Conservation (phyloP, 2,329 filamentous ascomycete genomes). For the Dactylonectria estremocensis region DNA sequence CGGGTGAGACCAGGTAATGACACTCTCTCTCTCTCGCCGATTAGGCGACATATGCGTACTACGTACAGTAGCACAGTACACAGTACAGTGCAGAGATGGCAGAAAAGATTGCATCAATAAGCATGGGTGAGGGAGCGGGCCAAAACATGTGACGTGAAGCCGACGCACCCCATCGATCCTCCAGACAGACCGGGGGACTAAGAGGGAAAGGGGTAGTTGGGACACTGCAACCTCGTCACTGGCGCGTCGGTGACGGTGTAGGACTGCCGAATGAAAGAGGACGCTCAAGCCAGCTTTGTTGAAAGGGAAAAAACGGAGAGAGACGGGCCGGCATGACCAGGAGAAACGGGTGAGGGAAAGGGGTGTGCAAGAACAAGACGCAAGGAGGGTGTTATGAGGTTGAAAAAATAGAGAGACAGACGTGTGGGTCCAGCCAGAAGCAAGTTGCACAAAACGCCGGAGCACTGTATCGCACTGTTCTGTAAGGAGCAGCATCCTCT, state of each 20-base stretch:
- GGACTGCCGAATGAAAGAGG: neutral
- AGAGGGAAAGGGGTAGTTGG: neutral
- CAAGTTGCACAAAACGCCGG: no score
- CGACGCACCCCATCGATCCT: slow-evolving; percentile 38
- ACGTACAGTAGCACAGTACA: neutral
- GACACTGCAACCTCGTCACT: slow-evolving; percentile 9
- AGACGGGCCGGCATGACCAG: neutral
- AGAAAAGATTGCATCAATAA: neutral
- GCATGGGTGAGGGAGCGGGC: slow-evolving; percentile 9
- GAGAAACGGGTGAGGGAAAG: neutral
- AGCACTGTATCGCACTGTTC: neutral
- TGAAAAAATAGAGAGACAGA: neutral
- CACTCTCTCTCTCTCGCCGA: no score
- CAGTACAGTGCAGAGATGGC: neutral
- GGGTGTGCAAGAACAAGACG: neutral
- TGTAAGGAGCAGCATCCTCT: neutral
- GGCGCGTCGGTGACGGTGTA: slow-evolving; percentile 10
- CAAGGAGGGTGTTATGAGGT: neutral
- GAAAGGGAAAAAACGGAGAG: slow-evolving; percentile 5
- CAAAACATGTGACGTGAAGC: slow-evolving; percentile 40
- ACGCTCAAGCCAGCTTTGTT: neutral
- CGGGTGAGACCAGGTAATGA: neutral
- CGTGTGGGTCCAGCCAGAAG: neutral
- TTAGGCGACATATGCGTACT: neutral
- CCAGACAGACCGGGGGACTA: slow-evolving; percentile 4